phyloP scores from a whole-genome alignment of 2,329 filamentous ascomycete species.

The Pseudogymnoascus sp. region DNA sequence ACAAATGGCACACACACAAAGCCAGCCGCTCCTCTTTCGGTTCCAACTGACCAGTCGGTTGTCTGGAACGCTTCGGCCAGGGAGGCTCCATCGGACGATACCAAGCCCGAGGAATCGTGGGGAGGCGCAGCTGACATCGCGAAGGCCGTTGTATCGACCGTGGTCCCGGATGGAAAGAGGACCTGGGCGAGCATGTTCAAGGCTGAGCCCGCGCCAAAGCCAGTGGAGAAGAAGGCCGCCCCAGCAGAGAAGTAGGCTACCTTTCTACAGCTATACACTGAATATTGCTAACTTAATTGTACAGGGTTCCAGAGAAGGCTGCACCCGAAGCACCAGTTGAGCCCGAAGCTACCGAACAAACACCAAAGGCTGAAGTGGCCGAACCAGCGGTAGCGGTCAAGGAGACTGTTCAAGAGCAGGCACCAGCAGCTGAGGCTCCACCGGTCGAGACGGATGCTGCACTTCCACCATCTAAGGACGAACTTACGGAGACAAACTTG shows the following conservation, averaged over 20 bases:
- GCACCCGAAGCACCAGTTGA: conserved; percentile 35
- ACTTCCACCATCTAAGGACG: conserved; percentile 64
- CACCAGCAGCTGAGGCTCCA: conserved; percentile 17
- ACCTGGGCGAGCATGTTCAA: conserved; percentile 71
- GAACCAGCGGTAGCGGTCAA: conserved; percentile 27
- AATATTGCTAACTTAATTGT: background rate
- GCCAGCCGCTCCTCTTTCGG: conserved; percentile 47
- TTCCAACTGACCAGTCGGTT: conserved; percentile 61
- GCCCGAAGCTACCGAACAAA: conserved; percentile 33
- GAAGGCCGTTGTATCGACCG: conserved; percentile 28
- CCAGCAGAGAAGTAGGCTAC: conserved; percentile 25
- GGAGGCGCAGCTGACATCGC: conserved; percentile 31
- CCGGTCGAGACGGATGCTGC: conserved; percentile 36
- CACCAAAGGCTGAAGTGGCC: conserved; percentile 26
- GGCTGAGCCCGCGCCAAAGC: conserved; percentile 40
- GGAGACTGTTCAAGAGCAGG: conserved; percentile 10
- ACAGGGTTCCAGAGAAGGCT: background rate
- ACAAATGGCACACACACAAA: conserved; percentile 55
- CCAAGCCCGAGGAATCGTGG: conserved; percentile 28
- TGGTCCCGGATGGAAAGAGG: conserved; percentile 38
- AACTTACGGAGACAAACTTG: conserved; percentile 85
- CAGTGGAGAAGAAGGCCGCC: conserved; percentile 42
- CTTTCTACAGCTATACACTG: background rate
- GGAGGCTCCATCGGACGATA: conserved; percentile 32
- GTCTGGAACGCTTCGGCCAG: conserved; percentile 46